Percentiles rank a stretch among this genome's conserved stretches.
Evolutionary conservation across 2,329 filamentous ascomycete genomes (phyloP).

Genomic region (Balansia obtecta): DNA sequence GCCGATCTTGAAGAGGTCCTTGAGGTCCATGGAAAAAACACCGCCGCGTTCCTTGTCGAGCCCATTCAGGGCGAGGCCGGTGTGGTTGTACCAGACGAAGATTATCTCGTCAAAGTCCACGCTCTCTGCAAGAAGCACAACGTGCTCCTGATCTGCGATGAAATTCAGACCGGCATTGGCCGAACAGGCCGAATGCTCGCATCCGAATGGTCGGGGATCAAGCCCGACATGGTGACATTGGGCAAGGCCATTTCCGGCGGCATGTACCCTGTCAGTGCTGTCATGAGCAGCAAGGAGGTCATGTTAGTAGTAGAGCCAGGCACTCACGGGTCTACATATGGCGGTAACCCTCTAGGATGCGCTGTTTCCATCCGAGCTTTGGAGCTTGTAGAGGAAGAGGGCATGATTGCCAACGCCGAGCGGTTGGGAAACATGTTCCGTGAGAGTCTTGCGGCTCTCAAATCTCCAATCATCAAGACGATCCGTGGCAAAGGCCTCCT

Average conservation of each 20-base stretch:
- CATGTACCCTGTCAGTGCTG: slow-evolving; percentile 97
- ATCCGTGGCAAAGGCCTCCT: slow-evolving; percentile 88
- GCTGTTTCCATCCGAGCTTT: slow-evolving; percentile 91
- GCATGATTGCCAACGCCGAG: slow-evolving; percentile 74
- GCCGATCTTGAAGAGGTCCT: slow-evolving; percentile 68
- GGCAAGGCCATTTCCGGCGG: slow-evolving; percentile 97
- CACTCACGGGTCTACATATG: slow-evolving; percentile 96
- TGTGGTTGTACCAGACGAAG: slow-evolving; percentile 85
- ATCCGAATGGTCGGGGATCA: slow-evolving; percentile 88
- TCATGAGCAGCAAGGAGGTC: slow-evolving; percentile 75
- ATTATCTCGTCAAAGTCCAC: slow-evolving; percentile 70
- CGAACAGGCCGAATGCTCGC: slow-evolving; percentile 90
- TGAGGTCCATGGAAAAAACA: slow-evolving; percentile 68
- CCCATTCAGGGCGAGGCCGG: slow-evolving; percentile 96
- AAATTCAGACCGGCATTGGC: slow-evolving; percentile 96
- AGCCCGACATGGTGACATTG: slow-evolving; percentile 86
- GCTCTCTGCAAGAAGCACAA: slow-evolving; percentile 91
- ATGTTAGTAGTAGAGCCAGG: slow-evolving; percentile 96
- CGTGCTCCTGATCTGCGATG: slow-evolving; percentile 90
- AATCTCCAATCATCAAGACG: slow-evolving; percentile 66
- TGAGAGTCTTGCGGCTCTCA: slow-evolving; percentile 59
- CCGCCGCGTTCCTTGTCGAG: slow-evolving; percentile 88
- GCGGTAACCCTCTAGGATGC: slow-evolving; percentile 89
- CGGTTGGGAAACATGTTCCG: slow-evolving; percentile 73
- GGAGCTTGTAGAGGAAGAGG: slow-evolving; percentile 85